Base-by-base conservation (phyloP, 768 basidiomycete species). In the Lactarius hengduanensis region DNA sequence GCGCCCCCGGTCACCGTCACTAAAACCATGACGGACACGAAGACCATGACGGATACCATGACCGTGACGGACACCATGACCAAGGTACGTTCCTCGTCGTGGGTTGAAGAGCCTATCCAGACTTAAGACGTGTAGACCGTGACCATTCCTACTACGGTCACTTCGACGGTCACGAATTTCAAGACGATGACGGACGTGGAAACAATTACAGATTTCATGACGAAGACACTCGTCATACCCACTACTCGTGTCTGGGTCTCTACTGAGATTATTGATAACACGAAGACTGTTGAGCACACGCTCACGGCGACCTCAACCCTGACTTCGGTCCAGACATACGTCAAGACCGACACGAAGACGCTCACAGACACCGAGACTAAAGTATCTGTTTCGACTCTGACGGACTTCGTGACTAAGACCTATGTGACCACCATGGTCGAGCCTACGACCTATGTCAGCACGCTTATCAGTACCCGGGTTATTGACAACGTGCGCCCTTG, bases 181-280 rank as follows among this genome's bases (percentile, higher is more conserved):
- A 47, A 59, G 40, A 72, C 73, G 28, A 28, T 30, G 69, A 76
- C 68, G 18, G 70, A 70, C 28, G 1, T 61, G 18, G 40, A 66
- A 36, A 71, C 70, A 3, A 47, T 18, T 36, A 71, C 76, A 15
- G 69, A 74, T 57, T 54, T 71, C 50, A 68, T 73, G 70, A 86
- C 86, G 3, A 83, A 83, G 8, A 78, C 83, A 28, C 75, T 84
- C 74, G 76, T 83, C 40, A 77, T 85, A 53, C 86, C 86, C 57
- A 89, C 88, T 32, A 89, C 87, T 15, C 81, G 82, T 57, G 80
- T 88, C 57, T 89, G 82, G 82, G 81, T 86, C 45, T 88, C 69
- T 38, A 80, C 80, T 66, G 71, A 76, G 78, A 80, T 78, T 30
- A 50, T 85, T 58, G 84, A 87, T 69, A 79, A 85, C 72, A 87